phyloP scores from a whole-genome alignment of 164 flowering plant species.

The Piper longum region DNA sequence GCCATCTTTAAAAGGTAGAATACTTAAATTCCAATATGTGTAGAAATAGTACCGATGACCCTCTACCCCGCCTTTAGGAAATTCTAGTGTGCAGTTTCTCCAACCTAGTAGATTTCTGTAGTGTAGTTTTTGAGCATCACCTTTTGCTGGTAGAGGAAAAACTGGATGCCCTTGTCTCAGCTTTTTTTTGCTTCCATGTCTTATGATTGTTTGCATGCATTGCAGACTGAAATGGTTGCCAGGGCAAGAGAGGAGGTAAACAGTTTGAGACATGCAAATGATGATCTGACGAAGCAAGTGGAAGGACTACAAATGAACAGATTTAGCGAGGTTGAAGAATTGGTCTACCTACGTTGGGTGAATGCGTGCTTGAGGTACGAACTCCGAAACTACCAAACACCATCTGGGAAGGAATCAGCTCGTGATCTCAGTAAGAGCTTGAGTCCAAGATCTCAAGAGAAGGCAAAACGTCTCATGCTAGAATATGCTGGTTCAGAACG shows the following conservation, averaged over 20 bases:
- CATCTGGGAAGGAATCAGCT: conserved; percentile 67
- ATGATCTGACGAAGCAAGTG: conserved; percentile 83
- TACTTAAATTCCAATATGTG: not conserved
- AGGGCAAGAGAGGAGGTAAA: conserved; percentile 63
- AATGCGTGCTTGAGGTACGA: conserved; percentile 93
- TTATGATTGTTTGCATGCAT: not conserved
- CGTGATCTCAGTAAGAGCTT: conserved; percentile 79
- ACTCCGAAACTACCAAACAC: conserved; percentile 76
- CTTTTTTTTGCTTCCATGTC: not conserved
- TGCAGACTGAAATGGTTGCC: conserved; percentile 77
- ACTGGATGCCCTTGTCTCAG: not conserved
- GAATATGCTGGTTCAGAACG: conserved; percentile 93
- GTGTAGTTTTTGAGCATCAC: not conserved
- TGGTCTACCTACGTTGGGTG: conserved; percentile 95
- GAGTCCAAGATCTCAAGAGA: conserved; percentile 85
- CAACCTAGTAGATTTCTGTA: not conserved
- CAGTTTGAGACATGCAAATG: conserved; percentile 58
- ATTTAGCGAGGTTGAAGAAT: conserved; percentile 95
- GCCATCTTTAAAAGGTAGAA: not conserved
- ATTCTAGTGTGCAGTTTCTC: not conserved
- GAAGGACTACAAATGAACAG: conserved; percentile 96
- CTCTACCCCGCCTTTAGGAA: not conserved
- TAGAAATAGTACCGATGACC: not conserved
- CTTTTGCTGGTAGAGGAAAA: not conserved
- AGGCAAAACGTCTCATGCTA: conserved; percentile 79